These are phyloP conservation scores for Castanospermum australe DNA, from an alignment of 306 rosid species.

Conservation along the genomic window DNA sequence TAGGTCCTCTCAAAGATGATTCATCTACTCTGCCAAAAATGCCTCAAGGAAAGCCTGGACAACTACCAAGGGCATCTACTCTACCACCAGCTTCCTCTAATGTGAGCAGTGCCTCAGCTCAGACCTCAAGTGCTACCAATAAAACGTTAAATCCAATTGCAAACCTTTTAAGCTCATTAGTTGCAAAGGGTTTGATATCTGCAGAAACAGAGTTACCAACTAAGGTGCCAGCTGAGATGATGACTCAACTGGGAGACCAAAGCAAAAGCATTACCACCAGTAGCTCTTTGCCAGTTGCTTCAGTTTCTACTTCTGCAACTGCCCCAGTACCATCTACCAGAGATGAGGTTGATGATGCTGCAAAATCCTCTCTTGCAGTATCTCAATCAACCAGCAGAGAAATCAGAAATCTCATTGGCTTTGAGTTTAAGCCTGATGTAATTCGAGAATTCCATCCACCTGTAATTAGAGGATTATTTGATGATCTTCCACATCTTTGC, in stretches of 20 bases:
- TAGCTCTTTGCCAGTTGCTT: constrained; percentile 46
- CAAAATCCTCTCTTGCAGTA: constrained; percentile 30
- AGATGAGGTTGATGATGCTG: constrained; percentile 40
- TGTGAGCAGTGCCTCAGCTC: constrained; percentile 42
- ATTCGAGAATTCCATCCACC: constrained; percentile 66
- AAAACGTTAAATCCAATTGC: constrained; percentile 62
- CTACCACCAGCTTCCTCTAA: constrained; percentile 45
- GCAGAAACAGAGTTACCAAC: constrained; percentile 52
- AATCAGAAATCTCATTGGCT: constrained; percentile 57
- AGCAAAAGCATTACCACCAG: constrained; percentile 28
- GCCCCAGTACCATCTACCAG: constrained; percentile 35
- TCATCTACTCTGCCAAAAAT: constrained; percentile 29
- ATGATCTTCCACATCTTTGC: constrained; percentile 62
- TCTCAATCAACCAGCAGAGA: constrained; percentile 45
- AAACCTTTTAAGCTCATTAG: constrained; percentile 80
- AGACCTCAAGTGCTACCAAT: constrained; percentile 38
- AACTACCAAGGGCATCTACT: constrained; percentile 35
- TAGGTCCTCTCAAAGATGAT: constrained; percentile 35
- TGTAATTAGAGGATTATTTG: constrained; percentile 62
- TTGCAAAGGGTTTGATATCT: constrained; percentile 84
- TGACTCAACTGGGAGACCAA: constrained; percentile 35
- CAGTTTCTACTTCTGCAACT: constrained; percentile 42
- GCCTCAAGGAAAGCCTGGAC: constrained; percentile 50
- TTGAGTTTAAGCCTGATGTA: constrained; percentile 64
- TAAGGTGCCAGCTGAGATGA: constrained; percentile 35